A percentile compares a stretch with the other conserved stretches of the same genome.
These are phyloP conservation scores for Cutaneotrichosporon mucoides DNA, from an alignment of 1,284 basidiomycete genomes.

Conservation along the genomic window DNA sequence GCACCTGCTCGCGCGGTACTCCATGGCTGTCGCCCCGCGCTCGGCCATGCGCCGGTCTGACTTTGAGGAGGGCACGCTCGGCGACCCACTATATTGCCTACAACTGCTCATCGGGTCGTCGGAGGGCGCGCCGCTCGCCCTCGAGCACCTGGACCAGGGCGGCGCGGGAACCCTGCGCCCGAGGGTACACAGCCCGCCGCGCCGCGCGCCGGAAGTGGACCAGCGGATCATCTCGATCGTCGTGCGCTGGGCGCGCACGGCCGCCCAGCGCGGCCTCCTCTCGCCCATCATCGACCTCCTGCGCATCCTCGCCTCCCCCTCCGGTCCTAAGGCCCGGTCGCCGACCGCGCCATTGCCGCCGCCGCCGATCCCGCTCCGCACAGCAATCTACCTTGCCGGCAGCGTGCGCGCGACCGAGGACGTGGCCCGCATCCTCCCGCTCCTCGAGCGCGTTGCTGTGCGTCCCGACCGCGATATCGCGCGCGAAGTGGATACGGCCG, in stretches of 20 bases:
- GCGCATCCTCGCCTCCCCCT: not conserved
- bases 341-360: not conserved
- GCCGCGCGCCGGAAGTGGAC: not conserved
- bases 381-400: conserved; percentile 3
- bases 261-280: not conserved
- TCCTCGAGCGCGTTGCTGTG: not conserved
- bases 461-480: not conserved
- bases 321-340: no score
- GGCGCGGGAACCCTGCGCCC: no score
- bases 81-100: not conserved
- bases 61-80: not conserved
- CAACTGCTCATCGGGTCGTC: not conserved
- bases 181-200: not conserved
- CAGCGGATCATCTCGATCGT: not conserved
- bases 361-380: not conserved
- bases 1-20: not conserved
- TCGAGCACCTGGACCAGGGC: no score
- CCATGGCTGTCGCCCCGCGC: not conserved
- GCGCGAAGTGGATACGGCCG: not conserved
- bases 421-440: not conserved
- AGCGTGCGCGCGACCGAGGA: conserved; percentile 9
- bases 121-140: no score
- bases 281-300: not conserved
- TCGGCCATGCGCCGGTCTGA: not conserved
- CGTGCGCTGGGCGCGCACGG: conserved; percentile 1